Evolutionary conservation across 2,329 filamentous ascomycete species (phyloP).

Genomic region (Taxawa tesnikishii): DNA sequence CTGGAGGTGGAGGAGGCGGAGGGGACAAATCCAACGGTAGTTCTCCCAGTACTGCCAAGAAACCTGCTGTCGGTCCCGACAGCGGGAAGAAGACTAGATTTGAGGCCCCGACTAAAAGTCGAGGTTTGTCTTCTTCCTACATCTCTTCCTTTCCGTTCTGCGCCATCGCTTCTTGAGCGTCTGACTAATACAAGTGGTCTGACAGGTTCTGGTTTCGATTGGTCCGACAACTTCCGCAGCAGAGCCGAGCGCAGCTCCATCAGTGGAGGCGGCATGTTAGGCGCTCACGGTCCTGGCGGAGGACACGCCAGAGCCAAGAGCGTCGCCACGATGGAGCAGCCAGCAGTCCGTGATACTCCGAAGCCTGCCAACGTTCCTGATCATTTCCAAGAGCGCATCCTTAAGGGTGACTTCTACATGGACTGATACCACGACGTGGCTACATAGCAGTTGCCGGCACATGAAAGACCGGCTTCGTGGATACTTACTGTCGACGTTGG

Average conservation of each 20-base stretch:
- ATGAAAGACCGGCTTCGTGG: too few relatives aligned
- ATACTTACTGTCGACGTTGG: too few relatives aligned
- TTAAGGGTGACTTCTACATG: slow-evolving; percentile 98
- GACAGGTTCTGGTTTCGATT: slow-evolving; percentile 89
- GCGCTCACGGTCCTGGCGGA: slow-evolving; percentile 17
- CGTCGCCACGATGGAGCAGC: slow-evolving; percentile 46
- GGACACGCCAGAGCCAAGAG: slow-evolving; percentile 58
- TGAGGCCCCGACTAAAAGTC: slow-evolving; percentile 28
- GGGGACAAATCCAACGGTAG: slow-evolving; percentile 46
- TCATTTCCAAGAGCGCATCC: slow-evolving; percentile 89
- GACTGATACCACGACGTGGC: too few relatives aligned
- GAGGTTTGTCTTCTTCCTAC: slow-evolving; percentile 39
- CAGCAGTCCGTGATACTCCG: slow-evolving; percentile 38
- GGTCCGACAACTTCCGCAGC: slow-evolving; percentile 88
- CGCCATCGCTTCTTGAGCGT: neutral
- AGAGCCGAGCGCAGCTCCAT: slow-evolving; percentile 70
- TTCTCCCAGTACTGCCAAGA: slow-evolving; percentile 31
- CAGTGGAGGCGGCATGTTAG: slow-evolving; percentile 30
- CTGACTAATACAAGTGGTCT: slow-evolving; percentile 37
- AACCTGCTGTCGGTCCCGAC: slow-evolving; percentile 7
- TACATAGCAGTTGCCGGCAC: too few relatives aligned
- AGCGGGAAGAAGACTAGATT: slow-evolving; percentile 9
- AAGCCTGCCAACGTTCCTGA: slow-evolving; percentile 58
- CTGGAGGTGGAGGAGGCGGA: slow-evolving; percentile 49
- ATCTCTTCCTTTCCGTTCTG: neutral